Percentiles rank a stretch among this genome's conserved stretches.
These are phyloP conservation scores for Tranzscheliella williamsii DNA, from an alignment of 1,284 basidiomycete genomes.

Conservation along the genomic window DNA sequence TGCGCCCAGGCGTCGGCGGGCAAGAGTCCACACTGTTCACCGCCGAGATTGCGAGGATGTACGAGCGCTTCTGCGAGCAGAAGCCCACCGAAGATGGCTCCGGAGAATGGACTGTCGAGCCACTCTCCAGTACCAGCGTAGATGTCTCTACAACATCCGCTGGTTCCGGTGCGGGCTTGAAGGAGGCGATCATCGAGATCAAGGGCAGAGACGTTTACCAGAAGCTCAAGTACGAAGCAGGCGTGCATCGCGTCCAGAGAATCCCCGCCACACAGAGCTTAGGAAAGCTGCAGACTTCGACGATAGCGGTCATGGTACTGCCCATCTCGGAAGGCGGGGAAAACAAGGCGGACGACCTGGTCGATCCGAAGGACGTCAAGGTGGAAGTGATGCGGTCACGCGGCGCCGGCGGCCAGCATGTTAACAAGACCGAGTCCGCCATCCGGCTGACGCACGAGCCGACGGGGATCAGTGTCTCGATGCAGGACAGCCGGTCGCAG, in stretches of 20 bases:
- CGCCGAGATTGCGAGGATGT: conserved; percentile 80
- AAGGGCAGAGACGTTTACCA: conserved; percentile 80
- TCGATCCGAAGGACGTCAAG: conserved; percentile 82
- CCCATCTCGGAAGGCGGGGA: conserved; percentile 61
- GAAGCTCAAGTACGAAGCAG: conserved; percentile 81
- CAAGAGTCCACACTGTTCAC: conserved; percentile 84
- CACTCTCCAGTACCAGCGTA: conserved; percentile 44
- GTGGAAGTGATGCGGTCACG: conserved; percentile 91
- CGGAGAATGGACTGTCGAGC: conserved; percentile 45
- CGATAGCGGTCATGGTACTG: conserved; percentile 70
- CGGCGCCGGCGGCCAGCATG: conserved; percentile 98
- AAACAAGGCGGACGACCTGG: conserved; percentile 63
- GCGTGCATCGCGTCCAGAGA: conserved; percentile 92
- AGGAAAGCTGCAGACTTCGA: conserved; percentile 89
- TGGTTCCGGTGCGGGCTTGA: conserved; percentile 68
- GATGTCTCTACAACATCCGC: conserved; percentile 43
- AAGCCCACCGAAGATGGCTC: conserved; percentile 23
- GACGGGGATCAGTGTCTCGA: conserved; percentile 90
- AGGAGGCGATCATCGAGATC: conserved; percentile 82
- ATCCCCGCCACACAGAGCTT: conserved; percentile 85
- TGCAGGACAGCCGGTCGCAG: conserved; percentile 97
- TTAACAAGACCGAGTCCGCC: conserved; percentile 98
- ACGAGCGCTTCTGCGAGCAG: conserved; percentile 67
- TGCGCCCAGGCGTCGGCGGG: conserved; percentile 91
- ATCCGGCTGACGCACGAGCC: conserved; percentile 93